These are phyloP conservation scores for Nicotiana benthamiana DNA, from an alignment of 257 asterid genomes.

Conservation along the genomic window DNA sequence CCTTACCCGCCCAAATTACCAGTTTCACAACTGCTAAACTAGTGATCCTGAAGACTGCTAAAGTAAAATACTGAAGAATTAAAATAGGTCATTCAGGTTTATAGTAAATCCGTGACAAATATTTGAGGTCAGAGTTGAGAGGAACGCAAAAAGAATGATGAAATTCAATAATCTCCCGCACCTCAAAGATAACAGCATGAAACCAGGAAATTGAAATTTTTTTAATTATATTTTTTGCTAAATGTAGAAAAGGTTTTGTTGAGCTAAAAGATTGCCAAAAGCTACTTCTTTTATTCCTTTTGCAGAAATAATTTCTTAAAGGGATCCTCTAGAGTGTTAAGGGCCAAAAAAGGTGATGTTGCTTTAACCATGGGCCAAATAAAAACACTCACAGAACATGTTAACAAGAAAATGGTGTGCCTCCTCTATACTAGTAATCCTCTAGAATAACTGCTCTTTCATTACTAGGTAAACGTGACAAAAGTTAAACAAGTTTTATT, in stretches of 20 bases:
- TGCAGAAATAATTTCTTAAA: neutral
- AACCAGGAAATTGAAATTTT: neutral
- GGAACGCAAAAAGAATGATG: neutral
- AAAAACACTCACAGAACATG: neutral
- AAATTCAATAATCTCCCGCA: neutral
- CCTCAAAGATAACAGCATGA: neutral
- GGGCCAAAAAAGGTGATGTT: neutral
- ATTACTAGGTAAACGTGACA: neutral
- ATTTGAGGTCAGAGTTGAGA: neutral
- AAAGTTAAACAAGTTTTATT: neutral
- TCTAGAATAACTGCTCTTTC: neutral
- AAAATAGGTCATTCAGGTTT: neutral
- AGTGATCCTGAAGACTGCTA: neutral
- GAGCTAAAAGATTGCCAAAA: neutral
- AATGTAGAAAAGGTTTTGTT: neutral
- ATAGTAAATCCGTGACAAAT: neutral
- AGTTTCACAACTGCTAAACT: neutral
- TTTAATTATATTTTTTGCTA: neutral
- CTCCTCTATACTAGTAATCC: neutral
- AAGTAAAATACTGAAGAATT: neutral
- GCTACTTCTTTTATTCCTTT: constrained; percentile 1
- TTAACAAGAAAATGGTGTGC: neutral
- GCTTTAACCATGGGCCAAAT: neutral
- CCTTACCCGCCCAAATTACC: neutral
- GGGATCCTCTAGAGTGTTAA: neutral